phyloP scores from a whole-genome alignment of 2,329 filamentous ascomycete genomes.

The Colletotrichum noveboracense region DNA sequence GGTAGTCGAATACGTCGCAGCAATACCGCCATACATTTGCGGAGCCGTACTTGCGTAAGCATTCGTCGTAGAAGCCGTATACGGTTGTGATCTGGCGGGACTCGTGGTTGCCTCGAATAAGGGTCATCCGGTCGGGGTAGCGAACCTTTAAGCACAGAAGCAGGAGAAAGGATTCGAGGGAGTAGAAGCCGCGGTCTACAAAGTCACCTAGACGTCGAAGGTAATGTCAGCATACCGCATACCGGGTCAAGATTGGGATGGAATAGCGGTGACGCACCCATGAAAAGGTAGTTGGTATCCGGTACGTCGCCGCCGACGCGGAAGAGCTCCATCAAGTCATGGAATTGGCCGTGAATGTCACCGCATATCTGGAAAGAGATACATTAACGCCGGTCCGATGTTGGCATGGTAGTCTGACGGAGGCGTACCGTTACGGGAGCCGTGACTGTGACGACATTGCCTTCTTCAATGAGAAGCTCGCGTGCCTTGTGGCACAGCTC shows the following conservation, averaged over 20 bases:
- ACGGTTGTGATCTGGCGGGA: slow-evolving; percentile 97
- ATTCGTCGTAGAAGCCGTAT: slow-evolving; percentile 98
- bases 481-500: slow-evolving; percentile 97
- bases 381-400: not conserved
- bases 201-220: slow-evolving; percentile 74
- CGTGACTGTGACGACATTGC: slow-evolving; percentile 94
- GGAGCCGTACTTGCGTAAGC: slow-evolving; percentile 92
- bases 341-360: slow-evolving; percentile 96
- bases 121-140: slow-evolving; percentile 95
- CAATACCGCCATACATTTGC: slow-evolving; percentile 98
- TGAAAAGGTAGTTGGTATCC: slow-evolving; percentile 96
- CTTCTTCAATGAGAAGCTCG: slow-evolving; percentile 95
- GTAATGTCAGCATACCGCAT: not conserved
- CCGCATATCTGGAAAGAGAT: slow-evolving; percentile 76
- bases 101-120: slow-evolving; percentile 95
- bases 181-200: slow-evolving; percentile 97
- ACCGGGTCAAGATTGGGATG: not conserved
- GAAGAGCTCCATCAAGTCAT: slow-evolving; percentile 96
- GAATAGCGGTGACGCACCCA: slow-evolving; percentile 64
- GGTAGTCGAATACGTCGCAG: slow-evolving; percentile 97
- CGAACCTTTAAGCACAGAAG: slow-evolving; percentile 95
- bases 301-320: slow-evolving; percentile 91
- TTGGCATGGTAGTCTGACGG: not conserved
- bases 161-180: slow-evolving; percentile 93
- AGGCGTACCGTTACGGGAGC: slow-evolving; percentile 84